Base-by-base conservation (phyloP, 164 flowering plant species). In the Vitis cinerea region DNA sequence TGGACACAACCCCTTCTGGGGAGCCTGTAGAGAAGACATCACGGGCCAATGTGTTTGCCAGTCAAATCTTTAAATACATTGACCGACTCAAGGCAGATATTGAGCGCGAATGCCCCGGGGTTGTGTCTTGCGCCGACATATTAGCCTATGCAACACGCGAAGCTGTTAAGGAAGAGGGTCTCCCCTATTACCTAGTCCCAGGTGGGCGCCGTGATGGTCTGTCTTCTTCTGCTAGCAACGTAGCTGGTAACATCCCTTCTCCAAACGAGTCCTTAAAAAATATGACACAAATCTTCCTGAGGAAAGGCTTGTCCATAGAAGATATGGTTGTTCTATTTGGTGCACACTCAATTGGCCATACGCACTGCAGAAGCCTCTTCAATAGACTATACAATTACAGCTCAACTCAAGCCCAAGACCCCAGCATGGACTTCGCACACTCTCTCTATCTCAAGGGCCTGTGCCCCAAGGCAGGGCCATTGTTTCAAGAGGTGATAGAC, bases 101-200 rank as follows among this genome's bases (percentile, higher is more conserved):
- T 2, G 83, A 80, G 69, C 10, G 17, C 13, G 60, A 61, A 31
- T 77, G 83, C 67, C 81, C 81, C 1, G 69, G 73, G 14, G 50
- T 61, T 9, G 83, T 80, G 11, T 80, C 83, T 11, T 80, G 83
- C n/a, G 76, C 83, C 8, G 83, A 80, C 50, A 80, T 58, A 55
- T 16, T 80, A 9, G 75, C 80, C 3, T 71, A 67, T 49, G 77
- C 80, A 16, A 65, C 79, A 31, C 71, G 81, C 10, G 83, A 80
- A 3, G 77, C 80, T 15, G 57, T 67, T 3, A 29, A 47, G 10
- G 13, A 27, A 8, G 30, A 72, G 10, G 78, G 82, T 48, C 52
- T 76, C 16, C 31, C 58, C 1, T 0, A 19, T 61, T 66, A 71
- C 37, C 15, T 0, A 0, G 71, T 76, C 63, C 68, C 69, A 3